Base-by-base conservation (phyloP, 306 rosid genomes). In the Pachyrhizus erosus region DNA sequence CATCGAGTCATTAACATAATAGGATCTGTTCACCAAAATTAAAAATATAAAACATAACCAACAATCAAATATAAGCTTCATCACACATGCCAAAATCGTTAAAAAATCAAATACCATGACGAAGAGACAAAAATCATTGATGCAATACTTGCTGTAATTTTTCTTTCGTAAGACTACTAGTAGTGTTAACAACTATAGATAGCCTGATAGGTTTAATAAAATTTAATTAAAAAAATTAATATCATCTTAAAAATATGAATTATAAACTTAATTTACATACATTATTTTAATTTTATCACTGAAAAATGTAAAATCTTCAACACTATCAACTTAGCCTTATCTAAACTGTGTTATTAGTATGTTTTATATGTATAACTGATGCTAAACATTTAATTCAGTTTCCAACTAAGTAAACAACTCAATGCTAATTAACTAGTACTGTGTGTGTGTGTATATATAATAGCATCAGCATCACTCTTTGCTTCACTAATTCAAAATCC, bases 401-500 rank as follows among this genome's bases (percentile, higher is more conserved):
- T 34, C 48, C 27, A 5, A n/a, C 24, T 7, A 9, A 40, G 24
- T n/a, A n/a, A n/a, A n/a, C n/a, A 66, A 66, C 73, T 3, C 18
- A 49, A 21, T 9, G 13, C 45, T 17, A 55, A 55, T n/a, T 52
- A 52, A 52, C 9, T 6, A 52, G 11, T 1, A 54, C 4, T 7
- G 26, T 21, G 21, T 55, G 3, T 24, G 68, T 27, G 33, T 68
- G 64, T 26, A 65, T 39, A n/a, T 39, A n/a, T 20, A 9, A 34
- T n/a, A n/a, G n/a, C n/a, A n/a, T n/a, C n/a, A n/a, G n/a, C n/a
- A n/a, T 20, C 10, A 23, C 7, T 54, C n/a, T 4, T 73, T 49
- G 23, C 75, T 73, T 62, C 21, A 14, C 66, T 60, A 65, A 10
- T 79, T 79, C 71, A 27, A 20, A 42, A 17, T 73, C 46, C 15